These are phyloP conservation scores for Salix koriyanagi DNA, from an alignment of 345 rosid genomes.

Conservation along the genomic window DNA sequence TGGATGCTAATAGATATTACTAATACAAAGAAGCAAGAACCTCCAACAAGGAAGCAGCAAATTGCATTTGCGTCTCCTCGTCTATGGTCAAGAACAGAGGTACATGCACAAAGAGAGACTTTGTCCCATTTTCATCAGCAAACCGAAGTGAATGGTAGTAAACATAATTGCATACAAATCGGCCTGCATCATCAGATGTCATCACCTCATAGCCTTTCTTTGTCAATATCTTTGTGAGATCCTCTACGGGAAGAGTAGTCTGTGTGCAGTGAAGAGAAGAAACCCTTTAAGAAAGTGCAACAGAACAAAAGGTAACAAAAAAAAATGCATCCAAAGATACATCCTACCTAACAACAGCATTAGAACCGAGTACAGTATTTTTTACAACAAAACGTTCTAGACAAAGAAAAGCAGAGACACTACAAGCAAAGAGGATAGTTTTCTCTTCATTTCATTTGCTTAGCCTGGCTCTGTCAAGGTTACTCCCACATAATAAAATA, in stretches of 20 bases:
- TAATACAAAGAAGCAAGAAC: slow-evolving; percentile 64
- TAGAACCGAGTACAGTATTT: background rate
- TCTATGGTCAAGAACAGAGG: slow-evolving; percentile 89
- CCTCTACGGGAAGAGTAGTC: slow-evolving; percentile 65
- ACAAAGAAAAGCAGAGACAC: background rate
- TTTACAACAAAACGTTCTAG: background rate
- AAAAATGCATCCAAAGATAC: background rate
- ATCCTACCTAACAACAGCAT: background rate
- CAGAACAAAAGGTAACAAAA: slow-evolving; percentile 1
- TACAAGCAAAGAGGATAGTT: background rate
- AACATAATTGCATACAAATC: slow-evolving; percentile 95
- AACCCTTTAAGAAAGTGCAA: background rate
- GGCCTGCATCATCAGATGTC: slow-evolving; percentile 86
- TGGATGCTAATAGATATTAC: slow-evolving; percentile 24
- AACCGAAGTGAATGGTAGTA: slow-evolving; percentile 92
- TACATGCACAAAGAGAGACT: slow-evolving; percentile 87
- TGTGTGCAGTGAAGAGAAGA: slow-evolving; percentile 23
- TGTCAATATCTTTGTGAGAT: slow-evolving; percentile 51
- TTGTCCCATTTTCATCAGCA: slow-evolving; percentile 70
- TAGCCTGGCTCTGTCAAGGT: background rate
- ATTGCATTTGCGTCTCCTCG: slow-evolving; percentile 89
- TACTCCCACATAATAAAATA: background rate
- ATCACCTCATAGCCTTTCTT: slow-evolving; percentile 75
- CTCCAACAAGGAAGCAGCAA: slow-evolving; percentile 83
- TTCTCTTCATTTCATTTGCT: background rate